Evolutionary conservation across 176 grass and related monocot genomes (phyloP), one percentile per base, ranked within the genome.

Genomic region (Coix lacrymajobi): DNA sequence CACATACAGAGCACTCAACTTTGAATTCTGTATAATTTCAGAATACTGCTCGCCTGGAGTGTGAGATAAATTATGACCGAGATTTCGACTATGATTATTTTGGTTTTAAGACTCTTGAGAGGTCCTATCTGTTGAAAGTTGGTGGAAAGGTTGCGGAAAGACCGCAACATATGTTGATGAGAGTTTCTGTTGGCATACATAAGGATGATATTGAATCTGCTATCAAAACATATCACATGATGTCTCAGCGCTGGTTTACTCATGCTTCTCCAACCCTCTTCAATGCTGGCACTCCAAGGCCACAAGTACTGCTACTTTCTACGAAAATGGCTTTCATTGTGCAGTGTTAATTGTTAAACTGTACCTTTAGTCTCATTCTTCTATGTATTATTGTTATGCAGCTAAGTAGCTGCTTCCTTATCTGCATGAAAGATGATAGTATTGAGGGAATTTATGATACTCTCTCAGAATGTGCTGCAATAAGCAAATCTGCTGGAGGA

Each of bases 391-490:
- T 38, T 22, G 22, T 81, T 89, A 67, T 87, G 57, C 82, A 98
- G 96, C 54, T 98, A 57, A 98, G 96, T 14, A 98, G 96, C 79
- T 98, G 96, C 60, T 98, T 98, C 74, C 88, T 98, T 34, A 72
- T 98, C 54, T 98, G 92, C 91, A 95, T 98, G 96, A 98, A 95
- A 91, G 96, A 98, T 45, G 92, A 95, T 39, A 93, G 92, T 73
- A 98, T 98, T 1, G 96, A 98, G 73, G 96, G 96, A 25, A 95
- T 98, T 29, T 98, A 98, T 89, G 96, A 98, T 48, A 95, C 96
- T 25, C 71, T 98, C 19, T 92, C 91, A 34, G 96, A 98, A 71
- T 98, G 96, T 83, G 96, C 96, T 39, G 87, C 86, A 1, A 98
- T 98, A 58, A 95, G 92, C 82, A 98, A 98, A 86, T 98, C 91